Conservation (phyloP, 257 asterid genomes). For the Avicennia marina region DNA sequence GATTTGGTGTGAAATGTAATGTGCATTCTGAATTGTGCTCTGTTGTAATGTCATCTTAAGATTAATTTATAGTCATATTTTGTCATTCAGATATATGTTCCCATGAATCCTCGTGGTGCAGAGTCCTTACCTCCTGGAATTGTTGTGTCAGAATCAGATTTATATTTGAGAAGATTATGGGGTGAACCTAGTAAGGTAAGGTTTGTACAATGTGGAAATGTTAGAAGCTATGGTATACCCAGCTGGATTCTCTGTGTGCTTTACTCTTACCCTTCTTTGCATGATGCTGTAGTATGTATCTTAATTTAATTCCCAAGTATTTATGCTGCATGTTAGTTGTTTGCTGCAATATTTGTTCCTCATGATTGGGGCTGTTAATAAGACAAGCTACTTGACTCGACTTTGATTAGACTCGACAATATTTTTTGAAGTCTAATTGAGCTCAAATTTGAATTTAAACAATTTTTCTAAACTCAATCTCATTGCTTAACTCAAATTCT, state of each 20-base stretch:
- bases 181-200: conserved; percentile 96
- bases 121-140: conserved; percentile 96
- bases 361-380: too few relatives aligned
- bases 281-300: not conserved
- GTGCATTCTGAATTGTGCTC: conserved; percentile 3
- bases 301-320: not conserved
- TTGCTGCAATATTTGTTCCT: conserved; percentile 4
- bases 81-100: conserved; percentile 66
- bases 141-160: conserved; percentile 87
- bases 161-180: conserved; percentile 90
- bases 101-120: conserved; percentile 96
- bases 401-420: too few relatives aligned
- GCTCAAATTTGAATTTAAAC: too few relatives aligned
- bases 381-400: too few relatives aligned
- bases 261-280: not conserved
- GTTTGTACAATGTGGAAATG: conserved; percentile 6
- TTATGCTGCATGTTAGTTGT: conserved; percentile 2
- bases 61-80: not conserved
- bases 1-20: not conserved
- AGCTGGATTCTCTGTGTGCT: not conserved
- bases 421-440: too few relatives aligned
- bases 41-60: conserved; percentile 4
- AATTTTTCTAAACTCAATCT: too few relatives aligned
- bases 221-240: not conserved
- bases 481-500: too few relatives aligned